Evolutionary conservation across 192 early-diverging fungal genomes (phyloP).

Genomic region (Entophlyctis luteolus): DNA sequence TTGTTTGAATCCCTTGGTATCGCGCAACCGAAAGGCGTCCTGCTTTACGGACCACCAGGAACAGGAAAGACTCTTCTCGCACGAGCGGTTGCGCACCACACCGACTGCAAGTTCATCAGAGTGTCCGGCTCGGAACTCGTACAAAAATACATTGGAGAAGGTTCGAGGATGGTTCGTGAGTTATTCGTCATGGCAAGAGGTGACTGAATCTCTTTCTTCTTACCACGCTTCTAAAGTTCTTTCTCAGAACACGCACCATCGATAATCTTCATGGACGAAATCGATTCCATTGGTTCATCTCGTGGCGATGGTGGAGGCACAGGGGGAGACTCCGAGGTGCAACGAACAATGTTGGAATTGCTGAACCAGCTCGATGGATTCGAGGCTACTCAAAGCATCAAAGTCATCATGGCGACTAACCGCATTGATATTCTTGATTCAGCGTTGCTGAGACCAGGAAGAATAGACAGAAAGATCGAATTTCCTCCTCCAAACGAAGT

Average conservation of each 20-base stretch:
- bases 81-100: conserved; percentile 93
- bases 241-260: conserved; percentile 85
- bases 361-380: conserved; percentile 98
- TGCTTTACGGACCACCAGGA: conserved; percentile 89
- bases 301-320: conserved; percentile 76
- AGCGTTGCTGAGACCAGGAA: conserved; percentile 89
- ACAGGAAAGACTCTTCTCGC: conserved; percentile 97
- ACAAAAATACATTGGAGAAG: conserved; percentile 99
- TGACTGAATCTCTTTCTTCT: conserved; percentile 42
- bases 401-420: conserved; percentile 97
- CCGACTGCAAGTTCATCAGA: conserved; percentile 90
- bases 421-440: conserved; percentile 96
- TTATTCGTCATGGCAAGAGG: conserved; percentile 93
- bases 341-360: conserved; percentile 98
- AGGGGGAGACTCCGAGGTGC: conserved; percentile 87
- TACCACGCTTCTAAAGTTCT: too few species aligned
- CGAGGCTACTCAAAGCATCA: conserved; percentile 55
- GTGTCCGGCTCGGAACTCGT: conserved; percentile 91
- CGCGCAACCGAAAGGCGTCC: conserved; percentile 97
- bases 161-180: conserved; percentile 94
- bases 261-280: conserved; percentile 99
- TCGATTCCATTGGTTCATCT: conserved; percentile 95
- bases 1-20: conserved; percentile 97
- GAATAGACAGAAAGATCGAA: conserved; percentile 96
- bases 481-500: conserved; percentile 97